Percentiles rank a stretch among this genome's conserved stretches.
Conservation (phyloP, 164 flowering plant genomes). For the Nelumbo lutea region DNA sequence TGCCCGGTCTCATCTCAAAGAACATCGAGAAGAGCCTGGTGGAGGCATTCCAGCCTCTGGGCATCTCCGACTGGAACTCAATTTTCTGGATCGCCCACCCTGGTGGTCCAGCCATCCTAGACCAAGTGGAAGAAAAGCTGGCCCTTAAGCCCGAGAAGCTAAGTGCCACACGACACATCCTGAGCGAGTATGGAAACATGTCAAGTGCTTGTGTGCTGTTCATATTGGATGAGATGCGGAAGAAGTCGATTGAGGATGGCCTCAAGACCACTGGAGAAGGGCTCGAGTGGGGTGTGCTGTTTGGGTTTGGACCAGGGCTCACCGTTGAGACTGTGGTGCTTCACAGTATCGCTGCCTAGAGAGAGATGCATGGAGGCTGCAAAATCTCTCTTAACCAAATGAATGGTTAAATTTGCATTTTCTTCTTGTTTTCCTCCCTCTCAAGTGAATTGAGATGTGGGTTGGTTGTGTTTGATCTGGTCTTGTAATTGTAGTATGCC, state of each 20-base stretch:
- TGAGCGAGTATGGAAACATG: not conserved
- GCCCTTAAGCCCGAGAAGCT: not conserved
- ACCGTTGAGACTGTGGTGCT: not conserved
- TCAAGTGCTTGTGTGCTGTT: not conserved
- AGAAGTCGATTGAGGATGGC: not conserved
- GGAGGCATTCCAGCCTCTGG: not conserved
- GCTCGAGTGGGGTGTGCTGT: not conserved
- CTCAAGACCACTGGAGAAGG: not conserved
- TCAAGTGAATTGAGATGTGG: no score
- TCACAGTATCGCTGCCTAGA: not conserved
- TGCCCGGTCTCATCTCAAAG: not conserved
- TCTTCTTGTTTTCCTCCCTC: no score
- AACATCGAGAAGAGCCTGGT: not conserved
- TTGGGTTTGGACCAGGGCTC: not conserved
- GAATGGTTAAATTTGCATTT: no score
- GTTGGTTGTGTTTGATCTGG: no score
- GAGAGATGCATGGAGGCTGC: not conserved
- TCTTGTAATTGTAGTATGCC: no score
- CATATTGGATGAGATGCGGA: not conserved
- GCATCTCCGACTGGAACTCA: not conserved
- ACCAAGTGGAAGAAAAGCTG: not conserved
- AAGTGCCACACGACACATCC: not conserved
- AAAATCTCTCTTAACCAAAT: no score
- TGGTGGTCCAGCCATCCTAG: not conserved
- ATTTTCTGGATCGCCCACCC: not conserved